Evolutionary conservation across 768 basidiomycete species (phyloP).

Genomic region (Chalciporus pseudorubinellus): DNA sequence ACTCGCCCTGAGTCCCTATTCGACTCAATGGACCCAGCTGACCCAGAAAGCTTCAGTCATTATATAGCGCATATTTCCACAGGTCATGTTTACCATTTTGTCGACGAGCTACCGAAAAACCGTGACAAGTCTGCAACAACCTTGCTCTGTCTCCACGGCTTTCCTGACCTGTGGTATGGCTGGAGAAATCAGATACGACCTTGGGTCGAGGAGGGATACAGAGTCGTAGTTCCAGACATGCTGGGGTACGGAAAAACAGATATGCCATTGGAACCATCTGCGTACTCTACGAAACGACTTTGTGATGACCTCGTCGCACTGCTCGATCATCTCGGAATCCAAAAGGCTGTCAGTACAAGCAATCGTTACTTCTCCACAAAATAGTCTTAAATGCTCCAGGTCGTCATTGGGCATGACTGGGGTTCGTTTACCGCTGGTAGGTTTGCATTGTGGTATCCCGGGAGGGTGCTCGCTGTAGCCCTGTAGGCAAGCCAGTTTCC

Average conservation of each 20-base stretch:
- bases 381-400: constrained; percentile 30
- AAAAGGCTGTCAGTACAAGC: constrained; percentile 48
- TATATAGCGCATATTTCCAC: constrained; percentile 51
- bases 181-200: constrained; percentile 74
- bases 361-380: neutral
- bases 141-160: constrained; percentile 76
- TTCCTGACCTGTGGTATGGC: constrained; percentile 73
- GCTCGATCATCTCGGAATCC: constrained; percentile 53
- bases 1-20: no score
- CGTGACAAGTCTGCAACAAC: constrained; percentile 43
- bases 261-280: constrained; percentile 51
- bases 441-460: constrained; percentile 72
- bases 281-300: constrained; percentile 60
- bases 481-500: constrained; percentile 43
- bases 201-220: constrained; percentile 60
- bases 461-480: constrained; percentile 54
- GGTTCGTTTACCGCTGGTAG: constrained; percentile 61
- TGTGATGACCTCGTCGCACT: constrained; percentile 64
- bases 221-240: constrained; percentile 54
- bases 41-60: constrained; percentile 48
- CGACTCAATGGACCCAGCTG: constrained; percentile 10
- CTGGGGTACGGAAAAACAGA: constrained; percentile 65
- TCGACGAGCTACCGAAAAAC: constrained; percentile 59
- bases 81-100: constrained; percentile 65
- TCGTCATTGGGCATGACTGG: constrained; percentile 83